These are phyloP conservation scores for Fusarium neocosmosporiellum DNA, from an alignment of 2,329 filamentous ascomycete species.

Conservation along the genomic window DNA sequence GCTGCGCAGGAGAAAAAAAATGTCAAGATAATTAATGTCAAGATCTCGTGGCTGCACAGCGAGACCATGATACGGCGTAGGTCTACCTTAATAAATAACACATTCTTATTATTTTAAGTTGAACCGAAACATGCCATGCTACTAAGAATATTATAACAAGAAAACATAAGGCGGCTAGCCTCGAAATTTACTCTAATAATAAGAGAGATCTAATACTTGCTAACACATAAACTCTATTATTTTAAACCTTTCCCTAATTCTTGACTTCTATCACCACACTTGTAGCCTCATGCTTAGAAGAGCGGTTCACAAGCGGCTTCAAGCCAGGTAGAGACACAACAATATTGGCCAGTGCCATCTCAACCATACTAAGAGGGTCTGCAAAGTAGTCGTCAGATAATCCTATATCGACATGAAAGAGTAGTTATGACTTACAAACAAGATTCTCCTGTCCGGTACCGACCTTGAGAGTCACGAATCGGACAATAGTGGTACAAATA, in stretches of 20 bases:
- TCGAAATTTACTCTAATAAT: background rate
- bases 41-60: too few relatives aligned
- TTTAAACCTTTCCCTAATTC: slow-evolving; percentile 12
- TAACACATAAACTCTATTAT: background rate
- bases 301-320: slow-evolving; percentile 28
- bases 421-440: slow-evolving; percentile 25
- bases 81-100: too few relatives aligned
- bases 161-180: too few relatives aligned
- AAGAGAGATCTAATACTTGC: background rate
- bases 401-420: fast-evolving
- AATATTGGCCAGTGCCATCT: slow-evolving; percentile 30
- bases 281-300: slow-evolving; percentile 9
- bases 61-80: too few relatives aligned
- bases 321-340: slow-evolving; percentile 37
- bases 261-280: slow-evolving; percentile 15
- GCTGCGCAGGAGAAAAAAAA: background rate
- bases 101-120: too few relatives aligned
- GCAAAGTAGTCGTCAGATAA: background rate
- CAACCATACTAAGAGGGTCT: slow-evolving; percentile 40
- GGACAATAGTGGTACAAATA: slow-evolving; percentile 30
- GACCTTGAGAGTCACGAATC: slow-evolving; percentile 31
- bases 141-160: too few relatives aligned
- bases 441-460: slow-evolving; percentile 38
- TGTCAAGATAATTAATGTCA: background rate
- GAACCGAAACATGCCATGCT: too few relatives aligned